Conservation (phyloP, 2,329 filamentous ascomycete genomes). For the Colletotrichum brevisporum region DNA sequence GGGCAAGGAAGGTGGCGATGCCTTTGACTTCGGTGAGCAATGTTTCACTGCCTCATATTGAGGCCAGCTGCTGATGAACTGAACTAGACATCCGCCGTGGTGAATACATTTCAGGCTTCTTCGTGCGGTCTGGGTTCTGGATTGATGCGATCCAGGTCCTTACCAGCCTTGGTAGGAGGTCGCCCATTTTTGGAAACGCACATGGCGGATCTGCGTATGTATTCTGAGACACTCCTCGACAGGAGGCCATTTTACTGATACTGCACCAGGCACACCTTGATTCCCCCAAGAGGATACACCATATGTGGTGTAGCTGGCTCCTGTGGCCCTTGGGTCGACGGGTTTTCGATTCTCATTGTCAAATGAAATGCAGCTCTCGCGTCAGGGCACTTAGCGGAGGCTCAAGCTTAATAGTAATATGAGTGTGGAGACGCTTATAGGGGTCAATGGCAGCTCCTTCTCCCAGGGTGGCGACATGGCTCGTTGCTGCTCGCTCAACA, state of each 20-base stretch:
- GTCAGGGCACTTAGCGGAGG: not conserved
- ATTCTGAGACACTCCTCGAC: not conserved
- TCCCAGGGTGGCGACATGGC: no score
- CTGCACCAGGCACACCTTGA: constrained; percentile 79
- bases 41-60: not conserved
- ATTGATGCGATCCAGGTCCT: constrained; percentile 92
- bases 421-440: no score
- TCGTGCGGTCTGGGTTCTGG: constrained; percentile 83
- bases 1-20: constrained; percentile 77
- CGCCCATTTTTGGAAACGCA: constrained; percentile 86
- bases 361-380: not conserved
- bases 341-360: constrained; percentile 81
- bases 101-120: constrained; percentile 90
- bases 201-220: constrained; percentile 86
- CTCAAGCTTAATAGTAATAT: not conserved
- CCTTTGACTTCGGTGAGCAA: constrained; percentile 81
- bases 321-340: constrained; percentile 85
- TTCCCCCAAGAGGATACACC: constrained; percentile 89
- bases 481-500: no score
- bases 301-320: constrained; percentile 91
- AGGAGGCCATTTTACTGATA: constrained; percentile 34
- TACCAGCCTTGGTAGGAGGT: constrained; percentile 89
- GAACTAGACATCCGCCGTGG: constrained; percentile 82
- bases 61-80: constrained; percentile 7
- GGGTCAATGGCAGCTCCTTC: no score